phyloP scores from a whole-genome alignment of 768 basidiomycete species.

The Russula compacta region DNA sequence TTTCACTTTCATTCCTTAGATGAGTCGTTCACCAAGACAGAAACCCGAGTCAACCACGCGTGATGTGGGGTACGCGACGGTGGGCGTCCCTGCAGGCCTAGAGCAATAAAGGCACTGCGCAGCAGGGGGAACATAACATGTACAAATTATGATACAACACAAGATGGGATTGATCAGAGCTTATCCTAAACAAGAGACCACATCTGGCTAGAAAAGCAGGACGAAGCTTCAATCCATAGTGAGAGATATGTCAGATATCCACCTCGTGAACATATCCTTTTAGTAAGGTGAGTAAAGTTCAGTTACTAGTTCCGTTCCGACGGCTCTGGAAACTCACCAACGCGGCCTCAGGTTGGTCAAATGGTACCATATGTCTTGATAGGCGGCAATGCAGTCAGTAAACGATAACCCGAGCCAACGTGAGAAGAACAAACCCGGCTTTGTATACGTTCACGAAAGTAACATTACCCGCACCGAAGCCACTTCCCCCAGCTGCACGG shows the following conservation, averaged over 20 bases:
- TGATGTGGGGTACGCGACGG: not conserved
- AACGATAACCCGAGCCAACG: not conserved
- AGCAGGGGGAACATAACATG: not conserved
- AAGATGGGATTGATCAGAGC: not conserved
- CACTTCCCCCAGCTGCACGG: conserved; percentile 56
- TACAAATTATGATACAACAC: not conserved
- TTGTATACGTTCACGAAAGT: conserved; percentile 72
- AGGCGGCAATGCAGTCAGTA: not conserved
- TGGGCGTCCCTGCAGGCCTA: not conserved
- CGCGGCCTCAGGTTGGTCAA: conserved; percentile 82
- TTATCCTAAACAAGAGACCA: not conserved
- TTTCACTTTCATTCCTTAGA: not conserved
- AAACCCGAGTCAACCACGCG: not conserved
- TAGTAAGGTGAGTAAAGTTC: conserved; percentile 5
- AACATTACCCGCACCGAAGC: conserved; percentile 68
- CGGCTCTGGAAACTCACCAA: conserved; percentile 41
- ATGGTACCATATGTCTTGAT: conserved; percentile 83
- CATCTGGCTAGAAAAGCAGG: not conserved
- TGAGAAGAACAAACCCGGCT: conserved; percentile 53
- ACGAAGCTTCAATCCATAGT: conserved; percentile 19
- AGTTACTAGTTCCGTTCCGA: not conserved
- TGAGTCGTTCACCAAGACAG: not conserved
- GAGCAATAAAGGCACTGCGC: not conserved
- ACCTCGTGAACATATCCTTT: conserved; percentile 52
- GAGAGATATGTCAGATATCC: conserved; percentile 48